phyloP scores from a whole-genome alignment of 345 rosid species.

The Kernera saxatilis region DNA sequence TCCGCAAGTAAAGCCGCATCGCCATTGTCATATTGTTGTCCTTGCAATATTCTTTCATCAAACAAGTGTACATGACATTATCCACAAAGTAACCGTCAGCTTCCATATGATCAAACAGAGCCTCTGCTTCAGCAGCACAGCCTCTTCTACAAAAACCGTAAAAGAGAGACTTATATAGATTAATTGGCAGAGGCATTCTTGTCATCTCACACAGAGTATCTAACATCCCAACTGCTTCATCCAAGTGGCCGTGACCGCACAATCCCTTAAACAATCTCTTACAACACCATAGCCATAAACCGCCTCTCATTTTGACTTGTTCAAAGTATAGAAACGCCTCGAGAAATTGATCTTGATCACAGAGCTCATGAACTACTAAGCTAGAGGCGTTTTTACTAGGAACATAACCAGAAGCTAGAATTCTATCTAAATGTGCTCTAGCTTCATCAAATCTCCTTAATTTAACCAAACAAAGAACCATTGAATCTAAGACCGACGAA shows the following conservation, averaged over 20 bases:
- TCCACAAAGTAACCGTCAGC: conserved; percentile 47
- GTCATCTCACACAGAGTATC: conserved; percentile 39
- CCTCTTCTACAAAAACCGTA: conserved; percentile 58
- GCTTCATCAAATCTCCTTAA: conserved; percentile 56
- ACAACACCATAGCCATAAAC: conserved; percentile 40
- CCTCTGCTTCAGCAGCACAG: conserved; percentile 46
- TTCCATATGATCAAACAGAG: conserved; percentile 49
- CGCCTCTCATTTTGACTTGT: conserved; percentile 24
- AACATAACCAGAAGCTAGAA: conserved; percentile 28
- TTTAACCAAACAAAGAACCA: conserved; percentile 48
- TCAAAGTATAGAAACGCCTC: conserved; percentile 48
- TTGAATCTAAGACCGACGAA: conserved; percentile 38
- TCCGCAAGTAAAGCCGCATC: conserved; percentile 46
- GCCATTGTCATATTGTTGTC: conserved; percentile 59
- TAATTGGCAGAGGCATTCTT: conserved; percentile 35
- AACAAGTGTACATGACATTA: conserved; percentile 48
- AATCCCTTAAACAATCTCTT: conserved; percentile 44
- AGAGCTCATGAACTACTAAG: conserved; percentile 40
- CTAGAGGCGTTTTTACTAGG: conserved; percentile 35
- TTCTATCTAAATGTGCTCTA: conserved; percentile 37
- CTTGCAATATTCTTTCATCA: conserved; percentile 49
- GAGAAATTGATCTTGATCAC: conserved; percentile 33
- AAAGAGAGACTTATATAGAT: conserved; percentile 50
- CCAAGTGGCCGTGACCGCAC: conserved; percentile 41
- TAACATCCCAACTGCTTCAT: conserved; percentile 49